These are phyloP conservation scores for Cruciata laevipes DNA, from an alignment of 257 asterid genomes.

Conservation along the genomic window DNA sequence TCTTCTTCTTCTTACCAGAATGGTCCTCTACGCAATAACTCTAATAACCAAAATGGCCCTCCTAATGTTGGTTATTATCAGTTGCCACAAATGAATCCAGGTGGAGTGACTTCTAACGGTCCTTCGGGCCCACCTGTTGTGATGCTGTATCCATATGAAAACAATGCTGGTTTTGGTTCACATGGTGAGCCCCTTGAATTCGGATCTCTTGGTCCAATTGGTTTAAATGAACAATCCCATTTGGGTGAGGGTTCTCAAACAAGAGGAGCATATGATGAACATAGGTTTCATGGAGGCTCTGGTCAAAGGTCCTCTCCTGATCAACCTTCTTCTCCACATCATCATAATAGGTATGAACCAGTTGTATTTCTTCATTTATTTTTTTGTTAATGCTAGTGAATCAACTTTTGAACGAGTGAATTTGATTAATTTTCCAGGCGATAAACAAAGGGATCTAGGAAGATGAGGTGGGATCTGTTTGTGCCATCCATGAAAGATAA, in stretches of 20 bases:
- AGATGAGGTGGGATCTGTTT: slow-evolving; percentile 8
- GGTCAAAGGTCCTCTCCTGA: slow-evolving; percentile 65
- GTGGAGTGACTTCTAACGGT: slow-evolving; percentile 59
- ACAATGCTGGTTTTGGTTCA: slow-evolving; percentile 39
- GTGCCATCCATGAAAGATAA: slow-evolving; percentile 1
- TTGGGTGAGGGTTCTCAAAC: slow-evolving; percentile 47
- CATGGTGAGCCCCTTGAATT: slow-evolving; percentile 81
- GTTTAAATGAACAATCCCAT: slow-evolving; percentile 53
- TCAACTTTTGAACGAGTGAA: neutral
- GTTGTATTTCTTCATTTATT: neutral
- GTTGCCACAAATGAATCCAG: slow-evolving; percentile 38
- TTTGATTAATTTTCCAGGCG: slow-evolving; percentile 24
- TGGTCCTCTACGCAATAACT: slow-evolving; percentile 52
- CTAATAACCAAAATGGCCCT: slow-evolving; percentile 43
- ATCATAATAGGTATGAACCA: slow-evolving; percentile 42
- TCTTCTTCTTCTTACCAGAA: slow-evolving; percentile 57
- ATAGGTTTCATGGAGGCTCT: slow-evolving; percentile 48
- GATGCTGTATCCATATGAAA: slow-evolving; percentile 77
- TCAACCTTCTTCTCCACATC: slow-evolving; percentile 78
- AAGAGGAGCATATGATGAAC: slow-evolving; percentile 45
- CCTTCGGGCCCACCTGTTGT: slow-evolving; percentile 46
- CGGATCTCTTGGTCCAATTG: slow-evolving; percentile 69
- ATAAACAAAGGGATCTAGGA: slow-evolving; percentile 13
- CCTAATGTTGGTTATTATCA: slow-evolving; percentile 53
- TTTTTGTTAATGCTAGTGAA: neutral